These are phyloP conservation scores for Rhododendron vialii DNA, from an alignment of 148 eudicot species.

Conservation along the genomic window DNA sequence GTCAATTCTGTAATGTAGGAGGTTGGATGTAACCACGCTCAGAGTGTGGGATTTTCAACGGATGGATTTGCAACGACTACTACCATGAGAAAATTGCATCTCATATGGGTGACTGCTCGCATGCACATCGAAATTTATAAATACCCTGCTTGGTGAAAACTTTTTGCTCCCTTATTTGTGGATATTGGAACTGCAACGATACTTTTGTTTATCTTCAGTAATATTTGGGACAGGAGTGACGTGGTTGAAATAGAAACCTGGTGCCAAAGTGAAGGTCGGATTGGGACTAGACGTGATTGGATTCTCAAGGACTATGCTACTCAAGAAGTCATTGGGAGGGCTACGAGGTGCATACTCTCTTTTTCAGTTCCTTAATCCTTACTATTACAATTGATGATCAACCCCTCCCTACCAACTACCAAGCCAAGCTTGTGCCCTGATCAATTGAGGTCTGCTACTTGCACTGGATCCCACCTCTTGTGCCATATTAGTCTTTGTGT, in stretches of 20 bases:
- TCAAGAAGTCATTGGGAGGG: conserved; percentile 88
- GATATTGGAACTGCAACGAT: not conserved
- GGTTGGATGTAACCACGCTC: conserved; percentile 97
- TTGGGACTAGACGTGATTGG: conserved; percentile 90
- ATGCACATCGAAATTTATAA: conserved; percentile 94
- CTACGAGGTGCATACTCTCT: conserved; percentile 55
- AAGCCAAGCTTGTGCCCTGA: not conserved
- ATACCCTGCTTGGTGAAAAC: conserved; percentile 78
- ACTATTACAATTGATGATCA: not conserved
- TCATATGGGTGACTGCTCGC: conserved; percentile 96
- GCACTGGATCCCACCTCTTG: not conserved
- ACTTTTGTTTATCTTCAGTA: conserved; percentile 4
- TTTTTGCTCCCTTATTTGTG: conserved; percentile 2
- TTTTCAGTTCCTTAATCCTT: not conserved
- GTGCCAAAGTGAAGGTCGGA: conserved; percentile 93
- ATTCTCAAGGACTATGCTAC: conserved; percentile 71
- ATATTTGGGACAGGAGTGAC: conserved; percentile 60
- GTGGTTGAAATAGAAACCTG: conserved; percentile 97
- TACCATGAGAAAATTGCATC: conserved; percentile 84
- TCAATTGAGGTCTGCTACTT: not conserved
- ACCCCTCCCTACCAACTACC: not conserved
- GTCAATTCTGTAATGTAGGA: conserved; percentile 46
- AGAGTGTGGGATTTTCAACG: conserved; percentile 85
- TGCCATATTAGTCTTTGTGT: not conserved
- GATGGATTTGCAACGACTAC: conserved; percentile 97